A percentile compares a stretch with the other conserved stretches of the same genome.
phyloP scores from a whole-genome alignment of 805 yeast species.

The Wickerhamomyces alni region DNA sequence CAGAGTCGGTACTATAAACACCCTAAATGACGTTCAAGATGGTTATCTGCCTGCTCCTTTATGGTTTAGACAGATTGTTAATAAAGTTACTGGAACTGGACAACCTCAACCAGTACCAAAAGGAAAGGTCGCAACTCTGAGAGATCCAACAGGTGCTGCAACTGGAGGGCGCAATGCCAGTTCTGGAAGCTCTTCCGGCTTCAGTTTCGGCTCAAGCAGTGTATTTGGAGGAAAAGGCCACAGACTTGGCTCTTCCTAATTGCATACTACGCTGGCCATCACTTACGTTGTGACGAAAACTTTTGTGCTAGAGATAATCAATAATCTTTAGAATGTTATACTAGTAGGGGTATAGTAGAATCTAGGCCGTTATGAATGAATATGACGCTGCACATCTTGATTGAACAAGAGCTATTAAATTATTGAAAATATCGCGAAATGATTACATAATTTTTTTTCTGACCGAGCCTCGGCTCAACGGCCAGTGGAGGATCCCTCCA shows the following conservation, averaged over 20 bases:
- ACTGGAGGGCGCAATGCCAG: neutral
- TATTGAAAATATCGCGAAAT: no score
- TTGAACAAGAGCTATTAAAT: no score
- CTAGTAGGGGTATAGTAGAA: no score
- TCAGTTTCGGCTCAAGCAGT: constrained; percentile 5
- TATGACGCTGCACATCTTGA: no score
- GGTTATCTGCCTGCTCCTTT: constrained; percentile 54
- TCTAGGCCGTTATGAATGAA: no score
- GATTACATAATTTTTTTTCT: neutral
- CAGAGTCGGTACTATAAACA: constrained; percentile 26
- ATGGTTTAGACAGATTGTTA: constrained; percentile 31
- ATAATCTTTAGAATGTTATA: no score
- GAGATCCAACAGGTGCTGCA: constrained; percentile 7
- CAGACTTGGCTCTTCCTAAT: constrained; percentile 25
- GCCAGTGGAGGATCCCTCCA: constrained; percentile 1
- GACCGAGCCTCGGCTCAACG: neutral
- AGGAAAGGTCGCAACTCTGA: constrained; percentile 6
- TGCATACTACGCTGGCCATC: no score
- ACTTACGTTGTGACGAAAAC: no score
- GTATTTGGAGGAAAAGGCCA: constrained; percentile 34
- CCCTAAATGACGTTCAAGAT: constrained; percentile 34
- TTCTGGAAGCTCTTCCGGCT: constrained; percentile 11
- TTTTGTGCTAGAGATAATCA: no score
- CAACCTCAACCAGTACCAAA: constrained; percentile 3
- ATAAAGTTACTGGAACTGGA: constrained; percentile 13